Evolutionary conservation across 768 basidiomycete species (phyloP).

Genomic region (Tylopilus sp.): DNA sequence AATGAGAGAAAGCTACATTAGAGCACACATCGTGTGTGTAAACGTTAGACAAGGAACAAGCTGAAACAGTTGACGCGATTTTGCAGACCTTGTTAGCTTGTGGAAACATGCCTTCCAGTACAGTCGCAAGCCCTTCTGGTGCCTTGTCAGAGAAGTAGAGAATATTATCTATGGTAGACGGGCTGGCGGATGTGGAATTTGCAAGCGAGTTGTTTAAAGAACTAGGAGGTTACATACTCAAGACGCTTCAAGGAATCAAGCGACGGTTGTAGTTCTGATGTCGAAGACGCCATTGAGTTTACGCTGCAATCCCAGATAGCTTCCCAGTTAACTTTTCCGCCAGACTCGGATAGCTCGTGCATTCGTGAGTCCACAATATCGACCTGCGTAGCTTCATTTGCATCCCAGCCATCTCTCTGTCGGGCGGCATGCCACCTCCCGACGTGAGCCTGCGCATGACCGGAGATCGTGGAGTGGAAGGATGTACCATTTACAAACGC

Average conservation of each 20-base stretch:
- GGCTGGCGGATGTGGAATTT: constrained; percentile 10
- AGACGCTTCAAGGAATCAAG: constrained; percentile 37
- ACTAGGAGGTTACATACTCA: constrained; percentile 25
- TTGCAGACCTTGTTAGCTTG: constrained; percentile 46
- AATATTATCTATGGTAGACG: constrained; percentile 26
- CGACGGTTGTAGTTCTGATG: constrained; percentile 17
- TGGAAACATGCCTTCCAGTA: constrained; percentile 40
- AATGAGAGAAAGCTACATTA: constrained; percentile 56
- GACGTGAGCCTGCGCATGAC: constrained; percentile 56
- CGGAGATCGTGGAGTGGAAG: constrained; percentile 65
- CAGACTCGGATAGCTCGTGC: constrained; percentile 1
- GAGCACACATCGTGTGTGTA: background rate
- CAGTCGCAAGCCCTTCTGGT: constrained; percentile 51
- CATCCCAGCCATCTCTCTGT: constrained; percentile 23
- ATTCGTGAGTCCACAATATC: background rate
- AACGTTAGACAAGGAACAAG: too few species aligned
- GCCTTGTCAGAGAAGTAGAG: constrained; percentile 57
- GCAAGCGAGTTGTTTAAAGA: background rate
- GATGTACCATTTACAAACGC: constrained; percentile 39
- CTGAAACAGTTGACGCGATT: background rate
- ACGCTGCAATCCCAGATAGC: constrained; percentile 43
- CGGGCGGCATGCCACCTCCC: constrained; percentile 67
- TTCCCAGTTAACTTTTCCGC: constrained; percentile 43
- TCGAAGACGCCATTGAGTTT: background rate
- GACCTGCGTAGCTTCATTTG: background rate